Percentiles rank a stretch among this genome's conserved stretches.
phyloP scores from a whole-genome alignment of 257 asterid species.

The Solanum etuberosum region DNA sequence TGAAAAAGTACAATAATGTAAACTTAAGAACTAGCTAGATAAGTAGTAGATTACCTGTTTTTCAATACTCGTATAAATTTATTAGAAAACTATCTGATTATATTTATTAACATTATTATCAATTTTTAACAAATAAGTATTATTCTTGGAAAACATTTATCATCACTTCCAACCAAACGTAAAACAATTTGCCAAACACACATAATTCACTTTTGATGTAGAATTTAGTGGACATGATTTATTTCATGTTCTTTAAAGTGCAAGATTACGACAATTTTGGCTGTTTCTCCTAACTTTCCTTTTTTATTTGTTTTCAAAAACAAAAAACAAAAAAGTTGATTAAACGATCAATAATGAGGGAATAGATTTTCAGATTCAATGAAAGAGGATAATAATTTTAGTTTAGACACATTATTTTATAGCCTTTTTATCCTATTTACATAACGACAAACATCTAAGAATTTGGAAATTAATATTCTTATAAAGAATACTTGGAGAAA shows the following conservation, averaged over 20 bases:
- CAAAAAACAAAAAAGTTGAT: neutral
- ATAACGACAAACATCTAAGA: neutral
- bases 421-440: neutral
- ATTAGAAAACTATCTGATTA: too few species aligned
- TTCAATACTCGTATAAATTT: neutral
- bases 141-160: neutral
- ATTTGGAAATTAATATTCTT: neutral
- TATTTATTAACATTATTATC: neutral
- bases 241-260: neutral
- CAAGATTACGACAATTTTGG: neutral
- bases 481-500: neutral
- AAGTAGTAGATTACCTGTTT: neutral
- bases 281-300: neutral
- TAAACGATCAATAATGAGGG: neutral
- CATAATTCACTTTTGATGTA: neutral
- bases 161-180: neutral
- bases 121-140: neutral
- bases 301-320: neutral
- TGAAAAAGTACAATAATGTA: neutral
- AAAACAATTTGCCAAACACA: neutral
- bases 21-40: neutral
- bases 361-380: neutral
- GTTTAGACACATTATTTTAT: neutral
- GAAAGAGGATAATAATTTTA: neutral
- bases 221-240: neutral